These are phyloP conservation scores for Monosporascus sp. DNA, from an alignment of 2,329 filamentous ascomycete species.

Conservation along the genomic window DNA sequence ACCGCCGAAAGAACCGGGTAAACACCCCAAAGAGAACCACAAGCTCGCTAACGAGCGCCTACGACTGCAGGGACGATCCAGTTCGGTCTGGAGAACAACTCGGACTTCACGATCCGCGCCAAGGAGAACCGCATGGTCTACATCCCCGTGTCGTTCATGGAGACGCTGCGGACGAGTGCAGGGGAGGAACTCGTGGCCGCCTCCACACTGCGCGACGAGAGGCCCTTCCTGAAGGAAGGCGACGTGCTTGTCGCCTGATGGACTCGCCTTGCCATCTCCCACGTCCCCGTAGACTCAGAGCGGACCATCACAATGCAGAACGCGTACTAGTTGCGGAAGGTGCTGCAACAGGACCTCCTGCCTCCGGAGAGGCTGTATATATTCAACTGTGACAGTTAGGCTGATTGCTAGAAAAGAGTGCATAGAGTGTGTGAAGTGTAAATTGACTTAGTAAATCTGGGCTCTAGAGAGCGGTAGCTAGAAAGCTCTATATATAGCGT, in stretches of 20 bases:
- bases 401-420: too few species aligned
- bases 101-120: conserved; percentile 20
- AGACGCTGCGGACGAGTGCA: conserved; percentile 20
- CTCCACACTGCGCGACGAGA: not conserved
- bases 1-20: conserved; percentile 26
- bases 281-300: conserved; percentile 14
- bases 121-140: conserved; percentile 33
- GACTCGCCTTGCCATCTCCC: conserved; percentile 23
- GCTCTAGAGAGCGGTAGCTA: too few species aligned
- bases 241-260: conserved; percentile 36
- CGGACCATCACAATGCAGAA: conserved; percentile 27
- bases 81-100: conserved; percentile 26
- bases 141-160: conserved; percentile 26
- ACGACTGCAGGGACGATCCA: conserved; percentile 15
- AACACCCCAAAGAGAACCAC: conserved; percentile 18
- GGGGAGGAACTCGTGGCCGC: conserved; percentile 18
- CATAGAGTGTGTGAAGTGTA: too few species aligned
- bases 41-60: conserved; percentile 13
- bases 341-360: conserved; percentile 17
- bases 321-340: conserved; percentile 24
- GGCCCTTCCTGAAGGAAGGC: conserved; percentile 31
- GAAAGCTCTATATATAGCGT: too few species aligned
- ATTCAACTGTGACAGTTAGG: too few species aligned
- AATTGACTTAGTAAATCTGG: too few species aligned
- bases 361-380: conserved; percentile 21